Evolutionary conservation across 2,329 filamentous ascomycete species (phyloP), one percentile per base, ranked within the genome.

Genomic region (Exophiala sp.): DNA sequence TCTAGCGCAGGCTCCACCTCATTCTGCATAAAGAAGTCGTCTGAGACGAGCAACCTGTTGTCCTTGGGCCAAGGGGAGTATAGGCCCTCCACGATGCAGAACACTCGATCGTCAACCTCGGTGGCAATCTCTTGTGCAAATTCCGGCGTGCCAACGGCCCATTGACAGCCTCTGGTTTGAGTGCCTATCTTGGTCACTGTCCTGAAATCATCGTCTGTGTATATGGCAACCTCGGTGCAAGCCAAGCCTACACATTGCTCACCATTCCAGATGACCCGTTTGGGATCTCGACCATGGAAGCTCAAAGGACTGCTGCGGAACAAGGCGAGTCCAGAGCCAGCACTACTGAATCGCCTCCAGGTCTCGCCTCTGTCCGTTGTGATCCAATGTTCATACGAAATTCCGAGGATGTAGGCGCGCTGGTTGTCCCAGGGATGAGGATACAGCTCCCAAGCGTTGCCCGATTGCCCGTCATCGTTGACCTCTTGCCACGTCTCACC

Each of bases 181-280:
- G 43, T 47, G 58, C 82, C 78, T 35, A 78, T 73, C 52, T 96
- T 75, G 4, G 75, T 68, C 58, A 81, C 69, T 3, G 77, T 78
- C 57, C 84, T 76, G 72, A 98, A 98, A 58, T 88, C 88, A 67
- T 97, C 85, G 11, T 77, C 82, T 2, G 93, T 97, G 66, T 95
- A 96, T 59, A 74, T 79, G 18, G 76, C 71, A 59, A 72, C 69
- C 63, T 84, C 80, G 53, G 78, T 72, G 66, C 85, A 88, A 61
- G 79, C 78, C 18, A 55, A 34, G 38, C 78, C 74, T 14, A 76
- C 69, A 65, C 86, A 90, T 55, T 82, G 74, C 73, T 84, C 80
- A 64, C 82, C 81, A 65, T 90, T 85, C 71, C 93, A 88, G 55
- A 98, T 79, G 56, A 97, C 86, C 70, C 87, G 88, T 63, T 91